Evolutionary conservation across 345 rosid genomes (phyloP).

Genomic region (sweet orange (Citrus sinensis)): DVS_A1.0 CM039169.1:28880001-28880500

Average conservation of each 20-base stretch:
- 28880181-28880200: conserved; percentile 28
- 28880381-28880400: conserved; percentile 35
- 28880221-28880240: conserved; percentile 33
- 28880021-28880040: conserved; percentile 37
- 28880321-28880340: conserved; percentile 24
- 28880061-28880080: conserved; percentile 17
- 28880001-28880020: conserved; percentile 35
- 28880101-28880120: conserved; percentile 97
- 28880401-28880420: conserved; percentile 19
- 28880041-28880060: conserved; percentile 24
- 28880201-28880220: conserved; percentile 29
- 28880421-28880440: conserved; percentile 27
- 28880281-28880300: conserved; percentile 17
- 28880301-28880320: not conserved
- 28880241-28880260: conserved; percentile 1
- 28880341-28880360: conserved; percentile 25
- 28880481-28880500: conserved; percentile 60
- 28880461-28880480: conserved; percentile 59
- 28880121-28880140: conserved; percentile 86
- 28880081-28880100: conserved; percentile 38
- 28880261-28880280: conserved; percentile 4
- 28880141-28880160: conserved; percentile 24
- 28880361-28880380: conserved; percentile 20
- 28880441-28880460: conserved; percentile 41
- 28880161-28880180: conserved; percentile 24